Evolutionary conservation across 768 basidiomycete genomes (phyloP).

Genomic region (Leccinum arenicola): DNA sequence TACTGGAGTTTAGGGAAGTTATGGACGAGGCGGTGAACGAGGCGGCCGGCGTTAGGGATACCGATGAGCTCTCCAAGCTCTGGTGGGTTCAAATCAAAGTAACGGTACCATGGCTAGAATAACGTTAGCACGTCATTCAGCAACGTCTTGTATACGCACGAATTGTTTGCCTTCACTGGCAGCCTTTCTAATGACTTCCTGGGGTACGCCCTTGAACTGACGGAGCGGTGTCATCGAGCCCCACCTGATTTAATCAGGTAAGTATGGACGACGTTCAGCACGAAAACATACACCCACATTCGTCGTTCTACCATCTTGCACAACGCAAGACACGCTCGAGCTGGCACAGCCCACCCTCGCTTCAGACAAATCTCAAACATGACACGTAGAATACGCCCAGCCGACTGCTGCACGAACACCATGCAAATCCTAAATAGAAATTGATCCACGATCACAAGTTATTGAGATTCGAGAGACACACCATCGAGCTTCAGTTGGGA

Average conservation of each 20-base stretch:
- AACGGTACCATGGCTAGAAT: slow-evolving; percentile 87
- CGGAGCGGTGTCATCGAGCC: slow-evolving; percentile 95
- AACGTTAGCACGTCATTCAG: not conserved
- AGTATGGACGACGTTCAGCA: not conserved
- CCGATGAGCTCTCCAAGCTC: slow-evolving; percentile 96
- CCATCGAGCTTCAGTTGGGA: slow-evolving; percentile 92
- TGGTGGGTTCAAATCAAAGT: slow-evolving; percentile 88
- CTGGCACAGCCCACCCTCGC: slow-evolving; percentile 94
- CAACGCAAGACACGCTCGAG: slow-evolving; percentile 84
- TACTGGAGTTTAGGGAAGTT: slow-evolving; percentile 94
- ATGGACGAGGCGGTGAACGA: slow-evolving; percentile 91
- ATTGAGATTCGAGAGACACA: slow-evolving; percentile 15
- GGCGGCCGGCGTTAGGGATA: slow-evolving; percentile 86
- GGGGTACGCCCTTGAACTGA: slow-evolving; percentile 90
- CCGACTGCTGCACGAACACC: slow-evolving; percentile 97
- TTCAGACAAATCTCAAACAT: slow-evolving; percentile 98
- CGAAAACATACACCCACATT: slow-evolving; percentile 49
- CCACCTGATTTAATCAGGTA: slow-evolving; percentile 62
- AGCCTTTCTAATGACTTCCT: slow-evolving; percentile 83
- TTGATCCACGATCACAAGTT: not conserved
- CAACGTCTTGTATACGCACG: slow-evolving; percentile 42
- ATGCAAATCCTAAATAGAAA: slow-evolving; percentile 67
- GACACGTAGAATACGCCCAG: slow-evolving; percentile 95
- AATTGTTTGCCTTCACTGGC: slow-evolving; percentile 99
- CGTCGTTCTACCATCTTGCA: slow-evolving; percentile 95